Evolutionary conservation across 2,329 filamentous ascomycete species (phyloP), one percentile per base, ranked within the genome.

Genomic region (Dryadomyces sulphureus): DNA sequence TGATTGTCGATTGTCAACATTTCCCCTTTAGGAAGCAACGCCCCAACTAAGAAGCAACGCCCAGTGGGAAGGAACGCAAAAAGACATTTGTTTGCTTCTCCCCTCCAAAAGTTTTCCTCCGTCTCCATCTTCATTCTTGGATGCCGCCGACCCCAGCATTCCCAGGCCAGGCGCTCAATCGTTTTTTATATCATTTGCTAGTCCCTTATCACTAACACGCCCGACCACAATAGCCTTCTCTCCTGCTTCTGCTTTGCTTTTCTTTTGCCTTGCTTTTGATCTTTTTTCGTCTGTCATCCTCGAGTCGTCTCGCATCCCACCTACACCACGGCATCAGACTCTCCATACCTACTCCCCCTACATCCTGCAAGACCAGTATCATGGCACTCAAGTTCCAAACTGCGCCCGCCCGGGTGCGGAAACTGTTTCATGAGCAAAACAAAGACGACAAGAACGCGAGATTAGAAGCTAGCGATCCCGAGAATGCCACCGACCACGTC

Each of bases 171-270:
- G 7, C 12, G 20, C 25, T 32, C 25, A 14, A 36, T 12, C 35
- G 36, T 43, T 35, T 43, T 35, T 42, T 43, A 12, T 17, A 43
- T 35, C 41, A 36, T 27, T n/a, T 38, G 32, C 42, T 43, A 36
- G 12, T 20, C 41, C 27, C 30, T 44, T 30, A 38, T 44, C n/a
- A 25, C 42, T 30, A 27, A 17, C 21, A 14, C 5, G 16, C 24
- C 32, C 16, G 17, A 19, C 16, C 11, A 25, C 7, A 43, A 17
- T 19, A 22, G 6, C 20, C 38, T 24, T 16, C 20, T n/a, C 24
- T 21, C 19, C 21, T 27, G 7, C 5, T 30, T n/a, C 27, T 21
- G 3, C 11, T 22, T 38, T 21, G 17, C 3, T 6, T 11, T 22
- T 11, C 21, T n/a, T 21, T 24, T 38, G 34, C 17, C n/a, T 41